A percentile compares a stretch with the other conserved stretches of the same genome.
Evolutionary conservation across 179 eudicot genomes (phyloP).

Genomic region (Silene noctiflora): DNA sequence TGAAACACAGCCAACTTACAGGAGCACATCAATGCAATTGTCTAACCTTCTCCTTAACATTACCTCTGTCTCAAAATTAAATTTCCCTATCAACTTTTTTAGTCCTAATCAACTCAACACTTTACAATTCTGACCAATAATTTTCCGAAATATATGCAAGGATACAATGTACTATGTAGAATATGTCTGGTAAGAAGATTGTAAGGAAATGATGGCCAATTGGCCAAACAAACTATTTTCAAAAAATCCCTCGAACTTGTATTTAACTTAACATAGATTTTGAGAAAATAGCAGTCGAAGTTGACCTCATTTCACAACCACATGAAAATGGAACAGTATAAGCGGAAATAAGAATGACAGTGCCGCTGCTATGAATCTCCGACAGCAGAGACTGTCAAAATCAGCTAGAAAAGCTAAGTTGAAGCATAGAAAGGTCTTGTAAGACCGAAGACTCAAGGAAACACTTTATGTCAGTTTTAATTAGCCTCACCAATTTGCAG

Average conservation of each 20-base stretch:
- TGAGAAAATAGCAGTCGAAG: neutral
- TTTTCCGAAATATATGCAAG: neutral
- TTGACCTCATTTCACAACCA: neutral
- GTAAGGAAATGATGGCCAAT: no score
- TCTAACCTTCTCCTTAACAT: neutral
- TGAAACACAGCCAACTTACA: neutral
- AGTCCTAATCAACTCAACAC: neutral
- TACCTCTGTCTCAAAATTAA: neutral
- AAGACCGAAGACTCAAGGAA: slow-evolving; percentile 8
- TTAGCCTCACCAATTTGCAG: slow-evolving; percentile 29
- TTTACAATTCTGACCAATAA: neutral
- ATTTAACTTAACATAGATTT: neutral
- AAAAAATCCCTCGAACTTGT: neutral
- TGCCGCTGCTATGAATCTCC: slow-evolving; percentile 14
- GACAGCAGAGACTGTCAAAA: slow-evolving; percentile 16
- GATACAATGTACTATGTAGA: no score
- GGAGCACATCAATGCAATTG: slow-evolving; percentile 9
- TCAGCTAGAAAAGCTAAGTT: neutral
- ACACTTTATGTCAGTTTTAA: neutral
- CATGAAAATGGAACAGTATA: neutral
- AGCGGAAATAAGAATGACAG: neutral
- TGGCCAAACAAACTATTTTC: neutral
- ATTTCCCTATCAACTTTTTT: neutral
- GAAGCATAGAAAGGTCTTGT: neutral
- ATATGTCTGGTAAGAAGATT: no score